Base-by-base conservation (phyloP, 345 rosid genomes). In the Lenwebbia sp. region DNA sequence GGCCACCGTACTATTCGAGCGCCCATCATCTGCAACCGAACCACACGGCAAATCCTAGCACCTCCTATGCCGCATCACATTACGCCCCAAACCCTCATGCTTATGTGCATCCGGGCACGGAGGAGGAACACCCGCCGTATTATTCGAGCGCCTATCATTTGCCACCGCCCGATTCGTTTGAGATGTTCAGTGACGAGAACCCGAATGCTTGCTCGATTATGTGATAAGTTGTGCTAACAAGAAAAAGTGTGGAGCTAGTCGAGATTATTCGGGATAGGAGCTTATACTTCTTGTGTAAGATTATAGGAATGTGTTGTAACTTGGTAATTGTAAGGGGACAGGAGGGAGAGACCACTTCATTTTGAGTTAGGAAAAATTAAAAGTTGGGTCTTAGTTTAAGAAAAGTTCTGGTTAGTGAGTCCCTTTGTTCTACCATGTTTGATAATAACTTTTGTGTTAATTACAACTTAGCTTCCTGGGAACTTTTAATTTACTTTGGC, bases 171-270 rank as follows among this genome's bases (percentile, higher is more conserved):
- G n/a, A 51, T 14, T 83, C 85, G 15, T 70, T 86, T 10, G 85
- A 83, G 40, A 23, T 83, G 57, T 86, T 86, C 54, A 86, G 88
- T 13, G 88, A 86, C 23, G 88, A 86, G 54, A 86, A 86, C 75
- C 85, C 88, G 7, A 86, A 86, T 33, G 50, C 82, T 3, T 86
- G 88, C 85, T 70, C 85, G 2, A 52, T 83, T 6, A 83, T 86
- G 86, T 65, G 60, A 84, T 9, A 0, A 40, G 37, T 54, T 1
- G 12, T 14, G 13, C 13, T 15, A 26, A 70, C 25, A 11, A 26
- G 51, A 52, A 62, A 7, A 65, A 65, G 14, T 65, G 17, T 3
- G 41, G 41, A 30, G 23, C 37, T 30, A 19, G 83, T 49, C 10
- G 83, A 47, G 54, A 47, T 13, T 49, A 10, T 33, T 70, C 4